A percentile compares a stretch with the other conserved stretches of the same genome.
Conservation (phyloP, 1,139 yeast species). For the Magnusiomyces paraingens region DNA sequence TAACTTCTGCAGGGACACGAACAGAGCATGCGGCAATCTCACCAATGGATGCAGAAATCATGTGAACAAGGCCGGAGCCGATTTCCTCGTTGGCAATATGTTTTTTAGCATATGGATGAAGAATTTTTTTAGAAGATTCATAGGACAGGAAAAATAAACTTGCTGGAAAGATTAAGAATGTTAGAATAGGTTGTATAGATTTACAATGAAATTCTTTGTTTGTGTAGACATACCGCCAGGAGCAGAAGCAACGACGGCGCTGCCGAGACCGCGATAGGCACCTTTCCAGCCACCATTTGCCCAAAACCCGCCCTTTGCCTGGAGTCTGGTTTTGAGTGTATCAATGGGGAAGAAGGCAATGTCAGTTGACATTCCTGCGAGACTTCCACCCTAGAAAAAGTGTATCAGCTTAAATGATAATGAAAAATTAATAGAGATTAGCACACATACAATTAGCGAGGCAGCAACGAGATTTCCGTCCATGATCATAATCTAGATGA, state of each 20-base stretch:
- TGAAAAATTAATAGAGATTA: neutral
- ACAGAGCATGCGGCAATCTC: constrained; percentile 91
- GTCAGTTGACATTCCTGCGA: constrained; percentile 96
- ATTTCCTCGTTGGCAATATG: constrained; percentile 29
- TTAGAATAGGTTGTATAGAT: neutral
- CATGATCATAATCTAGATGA: constrained; percentile 21
- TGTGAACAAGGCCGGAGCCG: constrained; percentile 51
- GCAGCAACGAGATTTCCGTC: constrained; percentile 26
- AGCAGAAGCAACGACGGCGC: constrained; percentile 91
- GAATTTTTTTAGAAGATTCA: constrained; percentile 59
- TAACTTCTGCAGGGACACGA: constrained; percentile 94
- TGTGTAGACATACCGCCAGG: constrained; percentile 44
- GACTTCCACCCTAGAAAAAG: constrained; percentile 64
- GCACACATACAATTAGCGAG: constrained; percentile 29
- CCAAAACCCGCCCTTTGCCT: constrained; percentile 92
- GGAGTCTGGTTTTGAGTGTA: constrained; percentile 86
- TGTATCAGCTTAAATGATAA: neutral
- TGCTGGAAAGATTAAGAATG: constrained; percentile 42
- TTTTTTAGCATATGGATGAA: constrained; percentile 39
- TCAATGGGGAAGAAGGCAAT: constrained; percentile 93
- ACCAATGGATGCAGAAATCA: constrained; percentile 83
- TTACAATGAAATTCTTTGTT: neutral
- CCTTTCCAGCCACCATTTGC: constrained; percentile 90
- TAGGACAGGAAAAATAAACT: constrained; percentile 84
- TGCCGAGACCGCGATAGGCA: constrained; percentile 84